Base-by-base conservation (phyloP, 169 alveolate genomes). In the Eimeria necatrix region DNA sequence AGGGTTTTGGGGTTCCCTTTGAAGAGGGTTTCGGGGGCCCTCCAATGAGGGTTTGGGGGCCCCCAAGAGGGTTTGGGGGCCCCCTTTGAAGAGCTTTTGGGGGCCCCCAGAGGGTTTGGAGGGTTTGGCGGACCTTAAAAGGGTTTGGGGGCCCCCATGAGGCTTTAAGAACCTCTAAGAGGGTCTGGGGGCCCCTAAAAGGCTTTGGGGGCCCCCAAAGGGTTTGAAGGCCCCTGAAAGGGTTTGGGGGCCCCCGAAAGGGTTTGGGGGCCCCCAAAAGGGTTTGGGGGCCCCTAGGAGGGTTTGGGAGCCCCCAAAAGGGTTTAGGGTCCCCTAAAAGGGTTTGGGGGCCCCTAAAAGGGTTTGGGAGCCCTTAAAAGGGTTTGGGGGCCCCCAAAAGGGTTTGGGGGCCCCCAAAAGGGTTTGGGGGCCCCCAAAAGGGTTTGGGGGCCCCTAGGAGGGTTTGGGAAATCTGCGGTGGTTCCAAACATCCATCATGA, bases 391-490 rank as follows among this genome's bases (percentile, higher is more conserved):
- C 78, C 26, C 26, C 26, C 26, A 10, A 68, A 68, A 24, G n/a
- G 3, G 78, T n/a, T n/a, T 5, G 20, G 26, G 20, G 78, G 46
- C 78, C 46, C 46, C 20, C 26, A 10, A 16, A 68, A 24, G n/a
- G 3, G 12, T 9, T 14, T 24, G 41, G 8, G 80, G 4, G 80
- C n/a, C 46, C 32, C 80, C 41, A 18, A 14, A 26, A 24, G n/a
- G 3, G 12, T 18, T 24, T 20, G 16, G 46, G 80, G 46, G 32
- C 12, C 80, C n/a, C 48, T 20, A 24, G 24, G 8, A 74, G 26
- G 85, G 98, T 83, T 96, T 97, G 24, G 98, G 98, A 95, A 96
- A 97, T 90, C 92, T 96, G 26, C 97, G 97, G 68, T 96, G 96
- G 95, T 96, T 96, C 24, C 97, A 96, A 14, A 97, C 96, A 68